Conservation (phyloP, 768 basidiomycete species). For the Pulveroboletus sp. region DNA sequence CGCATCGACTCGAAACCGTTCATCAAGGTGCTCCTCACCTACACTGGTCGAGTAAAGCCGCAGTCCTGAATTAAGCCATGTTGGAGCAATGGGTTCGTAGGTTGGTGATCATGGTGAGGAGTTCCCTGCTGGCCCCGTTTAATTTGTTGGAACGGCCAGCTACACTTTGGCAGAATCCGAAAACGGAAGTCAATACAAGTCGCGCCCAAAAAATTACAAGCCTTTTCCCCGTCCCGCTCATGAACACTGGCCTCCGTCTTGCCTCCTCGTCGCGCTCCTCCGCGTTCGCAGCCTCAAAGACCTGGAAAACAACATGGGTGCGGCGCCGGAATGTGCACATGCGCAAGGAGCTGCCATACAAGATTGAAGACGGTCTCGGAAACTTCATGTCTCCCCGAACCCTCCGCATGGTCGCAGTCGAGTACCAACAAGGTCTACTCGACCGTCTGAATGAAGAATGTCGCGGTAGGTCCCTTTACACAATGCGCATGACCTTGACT, state of each 20-base stretch:
- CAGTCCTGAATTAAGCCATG: no score
- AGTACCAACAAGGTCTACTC: slow-evolving; percentile 85
- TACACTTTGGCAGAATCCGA: no score
- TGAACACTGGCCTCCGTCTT: slow-evolving; percentile 24
- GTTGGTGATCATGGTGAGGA: no score
- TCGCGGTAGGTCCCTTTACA: slow-evolving; percentile 47
- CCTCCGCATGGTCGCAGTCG: slow-evolving; percentile 67
- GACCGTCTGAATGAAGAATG: slow-evolving; percentile 74
- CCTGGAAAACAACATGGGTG: slow-evolving; percentile 14
- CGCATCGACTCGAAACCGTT: no score
- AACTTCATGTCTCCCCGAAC: slow-evolving; percentile 76
- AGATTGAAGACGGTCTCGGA: slow-evolving; percentile 68
- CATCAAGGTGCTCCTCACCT: no score
- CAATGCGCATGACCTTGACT: neutral
- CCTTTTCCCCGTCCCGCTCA: slow-evolving; percentile 4
- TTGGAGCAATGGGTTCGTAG: no score
- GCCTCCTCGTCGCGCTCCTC: slow-evolving; percentile 20
- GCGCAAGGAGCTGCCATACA: slow-evolving; percentile 58
- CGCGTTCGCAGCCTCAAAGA: slow-evolving; percentile 14
- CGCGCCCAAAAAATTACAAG: slow-evolving; percentile 13
- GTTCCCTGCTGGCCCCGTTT: no score
- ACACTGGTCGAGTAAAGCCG: no score
- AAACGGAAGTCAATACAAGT: slow-evolving; percentile 13
- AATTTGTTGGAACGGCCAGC: no score
- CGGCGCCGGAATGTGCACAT: slow-evolving; percentile 44